Evolutionary conservation across 208 protist genomes (phyloP).

Genomic region (Cochliopodium minus): DNA sequence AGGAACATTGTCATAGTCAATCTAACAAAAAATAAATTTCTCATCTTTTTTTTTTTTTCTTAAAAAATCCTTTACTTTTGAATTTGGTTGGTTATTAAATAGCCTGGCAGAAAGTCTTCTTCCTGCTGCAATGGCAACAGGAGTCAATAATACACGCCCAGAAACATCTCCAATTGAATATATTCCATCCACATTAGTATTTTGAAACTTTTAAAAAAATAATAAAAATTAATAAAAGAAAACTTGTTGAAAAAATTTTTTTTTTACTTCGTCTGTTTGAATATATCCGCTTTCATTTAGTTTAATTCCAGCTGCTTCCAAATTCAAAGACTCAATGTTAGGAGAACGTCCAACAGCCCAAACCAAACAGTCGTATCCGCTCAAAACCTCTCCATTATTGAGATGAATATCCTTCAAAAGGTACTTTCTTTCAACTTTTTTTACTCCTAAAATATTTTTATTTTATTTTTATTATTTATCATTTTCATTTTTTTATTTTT

Average conservation of each 20-base stretch:
- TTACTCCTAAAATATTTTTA: slow-evolving; percentile 24
- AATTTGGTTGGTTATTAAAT: slow-evolving; percentile 20
- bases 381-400: too few relatives aligned
- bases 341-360: slow-evolving; percentile 26
- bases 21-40: too few relatives aligned
- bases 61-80: background rate
- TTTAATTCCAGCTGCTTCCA: slow-evolving; percentile 37
- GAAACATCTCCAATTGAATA: slow-evolving; percentile 59
- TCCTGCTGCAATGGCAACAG: slow-evolving; percentile 61
- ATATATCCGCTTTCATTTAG: slow-evolving; percentile 31
- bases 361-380: too few relatives aligned
- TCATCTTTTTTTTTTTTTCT: too few relatives aligned
- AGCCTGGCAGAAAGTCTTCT: slow-evolving; percentile 38
- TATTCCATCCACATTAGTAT: slow-evolving; percentile 48
- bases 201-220: slow-evolving; percentile 23
- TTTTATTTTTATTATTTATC: background rate
- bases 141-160: slow-evolving; percentile 40
- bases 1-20: slow-evolving; percentile 46
- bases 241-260: too few relatives aligned
- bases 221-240: too few relatives aligned
- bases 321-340: slow-evolving; percentile 20
- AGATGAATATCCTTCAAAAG: too few relatives aligned
- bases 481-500: background rate
- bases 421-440: slow-evolving; percentile 51
- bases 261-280: too few relatives aligned